Percentiles rank a stretch among this genome's conserved stretches.
phyloP scores from a whole-genome alignment of 2,329 filamentous ascomycete genomes.

The Pseudogymnoascus destructans region DNA sequence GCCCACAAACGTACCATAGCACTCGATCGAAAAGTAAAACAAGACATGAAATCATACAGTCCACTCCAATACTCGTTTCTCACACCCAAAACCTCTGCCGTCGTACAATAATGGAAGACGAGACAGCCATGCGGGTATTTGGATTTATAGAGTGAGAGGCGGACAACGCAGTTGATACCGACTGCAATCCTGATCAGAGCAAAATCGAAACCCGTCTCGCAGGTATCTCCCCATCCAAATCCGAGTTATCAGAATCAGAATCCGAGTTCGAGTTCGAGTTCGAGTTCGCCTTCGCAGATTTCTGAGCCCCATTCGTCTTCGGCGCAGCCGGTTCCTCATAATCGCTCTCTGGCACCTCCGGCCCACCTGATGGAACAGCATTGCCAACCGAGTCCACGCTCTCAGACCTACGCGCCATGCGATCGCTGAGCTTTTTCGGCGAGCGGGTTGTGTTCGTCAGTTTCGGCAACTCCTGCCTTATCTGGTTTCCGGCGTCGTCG shows the following conservation, averaged over 20 bases:
- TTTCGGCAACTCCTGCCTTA: slow-evolving; percentile 2
- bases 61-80: neutral
- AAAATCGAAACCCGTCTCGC: neutral
- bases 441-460: slow-evolving; percentile 2
- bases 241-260: neutral
- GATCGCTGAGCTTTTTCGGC: slow-evolving; percentile 12
- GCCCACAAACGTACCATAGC: neutral
- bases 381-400: slow-evolving; percentile 7
- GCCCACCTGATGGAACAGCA: neutral
- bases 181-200: neutral
- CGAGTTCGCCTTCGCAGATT: neutral
- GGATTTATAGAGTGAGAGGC: neutral
- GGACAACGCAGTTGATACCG: neutral
- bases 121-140: neutral
- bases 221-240: neutral
- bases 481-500: neutral
- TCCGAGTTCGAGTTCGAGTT: neutral
- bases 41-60: slow-evolving; percentile 4
- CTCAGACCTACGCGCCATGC: slow-evolving; percentile 14
- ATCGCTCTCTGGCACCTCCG: neutral
- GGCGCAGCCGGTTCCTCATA: neutral
- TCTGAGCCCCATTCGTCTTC: neutral
- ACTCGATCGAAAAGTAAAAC: neutral
- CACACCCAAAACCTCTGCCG: neutral
- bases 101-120: neutral